Base-by-base conservation (phyloP, 768 basidiomycete genomes). In the Russula dissimulans region DNA sequence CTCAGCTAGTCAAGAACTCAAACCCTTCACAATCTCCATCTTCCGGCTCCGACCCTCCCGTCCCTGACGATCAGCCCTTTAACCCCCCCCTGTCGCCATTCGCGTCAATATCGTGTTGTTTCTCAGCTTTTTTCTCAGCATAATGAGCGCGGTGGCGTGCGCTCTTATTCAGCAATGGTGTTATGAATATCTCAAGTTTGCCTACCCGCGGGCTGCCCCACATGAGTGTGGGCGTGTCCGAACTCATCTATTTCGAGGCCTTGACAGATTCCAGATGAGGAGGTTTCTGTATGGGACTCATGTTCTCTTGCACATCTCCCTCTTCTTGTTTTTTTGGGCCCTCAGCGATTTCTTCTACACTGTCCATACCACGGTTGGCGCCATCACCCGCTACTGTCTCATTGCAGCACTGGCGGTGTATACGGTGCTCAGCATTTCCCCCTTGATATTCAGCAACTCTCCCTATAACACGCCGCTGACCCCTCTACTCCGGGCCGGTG, bases 131-230 rank as follows among this genome's bases (percentile, higher is more conserved):
- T 49, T 59, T 38, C 42, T 65, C 1, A 48, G 41, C 17, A 36
- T 63, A 12, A 50, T 50, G 41, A 64, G 61, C 49, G 61, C 52
- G 2, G 42, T 65, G 17, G 48, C 42, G 34, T 57, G 62, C 2
- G 53, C 55, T 3, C 52, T 63, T 12, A 47, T 65, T 12, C 64
- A 65, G 17, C 63, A 65, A 44, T 65, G 63, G 63, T 51, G 55
- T 29, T 36, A 53, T 3, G 54, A 54, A 17, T 60, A 54, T 31
- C 14, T 63, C 18, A 39, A 29, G 22, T 39, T 15, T 14, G 42
- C 54, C 43, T 46, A 46, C 59, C 54, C 42, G 26, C 43, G 18
- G 59, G 29, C 22, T 8, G 49, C 53, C 59, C 54, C 22, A 31
- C 59, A 61, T 10, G 36, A 56, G 29, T 49, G 59, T 17, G 62